Evolutionary conservation across 345 rosid genomes (phyloP).

Genomic region (Citrus sinensis): DNA sequence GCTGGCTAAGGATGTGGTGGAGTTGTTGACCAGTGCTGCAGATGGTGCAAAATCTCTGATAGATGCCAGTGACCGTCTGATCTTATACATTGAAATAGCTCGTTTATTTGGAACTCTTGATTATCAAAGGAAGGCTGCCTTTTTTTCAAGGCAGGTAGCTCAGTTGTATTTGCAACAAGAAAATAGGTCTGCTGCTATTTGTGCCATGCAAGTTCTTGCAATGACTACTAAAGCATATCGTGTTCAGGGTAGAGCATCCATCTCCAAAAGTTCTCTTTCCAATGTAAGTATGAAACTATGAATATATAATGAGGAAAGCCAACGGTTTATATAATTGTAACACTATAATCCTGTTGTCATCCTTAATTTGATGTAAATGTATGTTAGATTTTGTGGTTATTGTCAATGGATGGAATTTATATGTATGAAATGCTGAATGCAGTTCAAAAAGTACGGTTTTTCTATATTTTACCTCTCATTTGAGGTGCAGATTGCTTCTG

Average conservation of each 20-base stretch:
- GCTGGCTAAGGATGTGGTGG: slow-evolving; percentile 86
- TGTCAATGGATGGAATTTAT: not conserved
- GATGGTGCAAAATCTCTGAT: slow-evolving; percentile 96
- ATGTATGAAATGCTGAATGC: not conserved
- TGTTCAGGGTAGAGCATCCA: slow-evolving; percentile 88
- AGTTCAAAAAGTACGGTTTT: not conserved
- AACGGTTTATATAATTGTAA: not conserved
- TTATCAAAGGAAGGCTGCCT: slow-evolving; percentile 94
- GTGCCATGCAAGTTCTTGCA: slow-evolving; percentile 95
- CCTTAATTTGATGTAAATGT: slow-evolving; percentile 1
- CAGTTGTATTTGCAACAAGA: slow-evolving; percentile 94
- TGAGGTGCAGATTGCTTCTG: not conserved
- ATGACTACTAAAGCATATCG: slow-evolving; percentile 94
- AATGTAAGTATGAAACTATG: slow-evolving; percentile 39
- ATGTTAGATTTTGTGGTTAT: not conserved
- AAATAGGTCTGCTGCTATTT: slow-evolving; percentile 82
- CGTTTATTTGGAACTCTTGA: slow-evolving; percentile 90
- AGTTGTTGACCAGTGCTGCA: slow-evolving; percentile 83
- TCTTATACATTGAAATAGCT: slow-evolving; percentile 87
- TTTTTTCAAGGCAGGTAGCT: slow-evolving; percentile 97
- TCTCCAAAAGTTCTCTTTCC: slow-evolving; percentile 38
- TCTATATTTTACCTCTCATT: not conserved
- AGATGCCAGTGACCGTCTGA: slow-evolving; percentile 88
- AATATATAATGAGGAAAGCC: not conserved
- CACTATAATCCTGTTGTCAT: too few species aligned